phyloP scores from a whole-genome alignment of 2,329 filamentous ascomycete species.

The Stachybotrys elegans region DNA sequence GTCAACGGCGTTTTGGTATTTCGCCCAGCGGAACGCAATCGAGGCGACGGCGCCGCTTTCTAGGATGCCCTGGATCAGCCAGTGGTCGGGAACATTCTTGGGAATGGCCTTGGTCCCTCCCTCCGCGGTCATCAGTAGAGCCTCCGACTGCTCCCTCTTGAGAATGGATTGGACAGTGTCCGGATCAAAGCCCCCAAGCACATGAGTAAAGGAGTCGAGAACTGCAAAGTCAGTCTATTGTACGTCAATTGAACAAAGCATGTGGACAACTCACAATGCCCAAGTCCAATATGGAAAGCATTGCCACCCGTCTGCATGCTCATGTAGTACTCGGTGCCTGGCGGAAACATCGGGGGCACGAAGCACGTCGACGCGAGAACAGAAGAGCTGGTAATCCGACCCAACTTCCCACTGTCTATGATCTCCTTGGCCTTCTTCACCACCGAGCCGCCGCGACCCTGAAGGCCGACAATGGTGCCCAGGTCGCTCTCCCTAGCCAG shows the following conservation, averaged over 20 bases:
- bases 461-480: constrained; percentile 40
- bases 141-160: not conserved
- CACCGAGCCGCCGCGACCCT: constrained; percentile 37
- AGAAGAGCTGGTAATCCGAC: constrained; percentile 6
- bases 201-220: constrained; percentile 6
- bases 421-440: constrained; percentile 12
- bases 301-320: constrained; percentile 9
- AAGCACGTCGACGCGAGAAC: constrained; percentile 3
- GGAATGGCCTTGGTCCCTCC: not conserved
- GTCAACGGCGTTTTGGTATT: constrained; percentile 3
- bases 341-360: not conserved
- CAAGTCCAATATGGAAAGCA: constrained; percentile 8
- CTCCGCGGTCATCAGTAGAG: not conserved
- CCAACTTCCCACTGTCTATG: constrained; percentile 8
- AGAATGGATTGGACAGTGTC: constrained; percentile 5
- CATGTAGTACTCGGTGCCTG: constrained; percentile 3
- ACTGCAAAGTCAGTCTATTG: constrained; percentile 1
- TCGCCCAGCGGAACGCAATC: constrained; percentile 5
- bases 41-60: constrained; percentile 5
- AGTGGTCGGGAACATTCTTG: constrained; percentile 5
- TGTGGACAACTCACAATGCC: constrained; percentile 6
- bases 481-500: constrained; percentile 24
- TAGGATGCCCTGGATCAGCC: constrained; percentile 7
- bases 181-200: constrained; percentile 6
- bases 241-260: not conserved